A percentile compares a stretch with the other conserved stretches of the same genome.
Evolutionary conservation across 2,329 filamentous ascomycete genomes (phyloP).

Genomic region (Daldinia sp.): DNA sequence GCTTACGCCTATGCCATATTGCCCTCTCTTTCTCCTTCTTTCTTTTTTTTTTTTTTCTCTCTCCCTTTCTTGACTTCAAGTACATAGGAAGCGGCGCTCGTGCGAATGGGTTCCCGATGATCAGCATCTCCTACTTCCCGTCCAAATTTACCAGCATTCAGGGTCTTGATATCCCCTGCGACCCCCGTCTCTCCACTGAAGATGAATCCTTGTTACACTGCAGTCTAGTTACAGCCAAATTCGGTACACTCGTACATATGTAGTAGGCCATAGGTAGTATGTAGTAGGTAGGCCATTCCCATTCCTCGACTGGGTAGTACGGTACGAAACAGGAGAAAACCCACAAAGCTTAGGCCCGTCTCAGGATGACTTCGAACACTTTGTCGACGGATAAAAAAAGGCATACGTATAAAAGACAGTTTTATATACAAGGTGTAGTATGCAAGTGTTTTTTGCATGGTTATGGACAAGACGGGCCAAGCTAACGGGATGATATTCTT

Average conservation of each 20-base stretch:
- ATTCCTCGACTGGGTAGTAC: neutral
- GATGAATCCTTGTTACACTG: constrained; percentile 38
- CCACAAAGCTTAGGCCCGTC: constrained; percentile 21
- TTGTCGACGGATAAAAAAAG: constrained; percentile 26
- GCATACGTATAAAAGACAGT: constrained; percentile 19
- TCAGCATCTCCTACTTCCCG: constrained; percentile 33
- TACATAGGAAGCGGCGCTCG: constrained; percentile 26
- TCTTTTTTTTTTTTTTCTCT: neutral
- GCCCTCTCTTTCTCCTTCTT: neutral
- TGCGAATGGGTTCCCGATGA: constrained; percentile 25
- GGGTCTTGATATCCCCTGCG: constrained; percentile 21
- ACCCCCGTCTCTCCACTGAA: constrained; percentile 35
- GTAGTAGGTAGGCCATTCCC: constrained; percentile 3
- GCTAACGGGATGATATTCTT: constrained; percentile 10
- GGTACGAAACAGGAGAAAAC: constrained; percentile 17
- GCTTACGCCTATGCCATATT: constrained; percentile 22
- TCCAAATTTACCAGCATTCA: constrained; percentile 31
- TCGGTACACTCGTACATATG: neutral
- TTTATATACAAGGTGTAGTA: constrained; percentile 20
- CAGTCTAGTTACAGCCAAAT: constrained; percentile 32
- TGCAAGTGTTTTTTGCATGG: constrained; percentile 6
- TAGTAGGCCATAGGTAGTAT: too few species aligned
- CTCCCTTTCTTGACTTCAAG: constrained; percentile 28
- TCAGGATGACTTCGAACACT: constrained; percentile 19
- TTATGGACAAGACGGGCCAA: neutral